Percentiles rank a stretch among this genome's conserved stretches.
phyloP scores from a whole-genome alignment of 768 basidiomycete species.

The Pluteus cervinus region DNA sequence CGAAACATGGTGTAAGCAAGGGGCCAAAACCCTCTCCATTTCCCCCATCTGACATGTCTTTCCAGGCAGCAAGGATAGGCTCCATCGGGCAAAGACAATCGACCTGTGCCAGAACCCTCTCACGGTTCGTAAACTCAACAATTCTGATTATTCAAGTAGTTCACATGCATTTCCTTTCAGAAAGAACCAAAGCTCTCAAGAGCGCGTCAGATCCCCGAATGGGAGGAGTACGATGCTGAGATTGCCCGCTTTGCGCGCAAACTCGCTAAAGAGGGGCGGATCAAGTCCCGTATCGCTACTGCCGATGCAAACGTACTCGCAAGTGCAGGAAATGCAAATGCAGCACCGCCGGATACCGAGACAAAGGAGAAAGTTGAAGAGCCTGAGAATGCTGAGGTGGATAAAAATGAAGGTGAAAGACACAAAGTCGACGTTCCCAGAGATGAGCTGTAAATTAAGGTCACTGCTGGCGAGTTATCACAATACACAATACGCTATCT shows the following conservation, averaged over 20 bases:
- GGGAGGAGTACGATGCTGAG: conserved; percentile 92
- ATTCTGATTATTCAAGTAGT: too few species aligned
- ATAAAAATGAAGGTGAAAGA: too few species aligned
- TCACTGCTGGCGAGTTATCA: too few species aligned
- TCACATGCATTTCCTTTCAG: conserved; percentile 30
- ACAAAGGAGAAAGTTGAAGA: too few species aligned
- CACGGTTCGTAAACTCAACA: conserved; percentile 79
- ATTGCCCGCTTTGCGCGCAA: conserved; percentile 77
- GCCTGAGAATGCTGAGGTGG: too few species aligned
- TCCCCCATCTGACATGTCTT: neutral
- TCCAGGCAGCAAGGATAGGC: too few species aligned
- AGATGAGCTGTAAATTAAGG: too few species aligned
- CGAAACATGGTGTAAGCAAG: conserved; percentile 93
- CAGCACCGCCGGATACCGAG: neutral
- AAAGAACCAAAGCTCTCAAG: conserved; percentile 96
- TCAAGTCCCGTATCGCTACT: conserved; percentile 60
- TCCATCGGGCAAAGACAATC: conserved; percentile 82
- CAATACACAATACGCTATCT: too few species aligned
- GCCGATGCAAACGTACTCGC: conserved; percentile 70
- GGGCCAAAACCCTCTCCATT: too few species aligned
- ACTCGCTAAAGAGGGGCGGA: conserved; percentile 64
- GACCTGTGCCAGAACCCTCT: conserved; percentile 96
- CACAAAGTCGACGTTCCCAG: too few species aligned
- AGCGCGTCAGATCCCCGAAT: conserved; percentile 94
- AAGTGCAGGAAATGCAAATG: conserved; percentile 22